These are phyloP conservation scores for Tetrahymena borealis DNA, from an alignment of 73 alveolate genomes.

Conservation along the genomic window DNA sequence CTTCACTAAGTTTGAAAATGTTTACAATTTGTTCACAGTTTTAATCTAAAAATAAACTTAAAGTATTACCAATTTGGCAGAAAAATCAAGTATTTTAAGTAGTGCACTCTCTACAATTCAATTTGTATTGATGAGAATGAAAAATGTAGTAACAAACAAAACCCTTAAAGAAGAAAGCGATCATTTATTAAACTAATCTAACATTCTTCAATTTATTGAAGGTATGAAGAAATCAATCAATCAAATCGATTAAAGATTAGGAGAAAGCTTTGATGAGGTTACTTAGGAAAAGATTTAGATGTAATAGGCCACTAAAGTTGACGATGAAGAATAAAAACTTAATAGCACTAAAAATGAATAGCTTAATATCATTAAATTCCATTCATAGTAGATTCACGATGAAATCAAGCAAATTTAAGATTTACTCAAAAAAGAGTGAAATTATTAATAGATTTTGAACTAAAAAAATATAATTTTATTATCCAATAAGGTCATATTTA, in stretches of 20 bases:
- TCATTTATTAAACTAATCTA: background rate
- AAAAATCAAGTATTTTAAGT: background rate
- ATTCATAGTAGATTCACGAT: background rate
- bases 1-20: background rate
- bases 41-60: background rate
- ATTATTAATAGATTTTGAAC: too few relatives aligned
- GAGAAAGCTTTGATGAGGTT: background rate
- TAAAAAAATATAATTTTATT: too few relatives aligned
- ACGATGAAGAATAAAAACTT: background rate
- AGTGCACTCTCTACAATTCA: background rate
- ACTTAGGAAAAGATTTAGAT: background rate
- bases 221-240: background rate
- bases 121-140: background rate
- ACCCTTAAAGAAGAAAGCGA: background rate
- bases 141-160: background rate
- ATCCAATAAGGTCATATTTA: too few relatives aligned
- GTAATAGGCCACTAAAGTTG: background rate
- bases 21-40: background rate
- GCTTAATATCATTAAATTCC: background rate
- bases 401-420: background rate
- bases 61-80: background rate
- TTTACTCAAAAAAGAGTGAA: background rate
- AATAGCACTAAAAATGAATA: background rate
- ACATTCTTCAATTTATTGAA: background rate
- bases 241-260: background rate